A percentile compares a stretch with the other conserved stretches of the same genome.
These are phyloP conservation scores for Stachybotrys chlorohalonatus DNA, from an alignment of 2,329 filamentous ascomycete genomes.

Conservation along the genomic window DNA sequence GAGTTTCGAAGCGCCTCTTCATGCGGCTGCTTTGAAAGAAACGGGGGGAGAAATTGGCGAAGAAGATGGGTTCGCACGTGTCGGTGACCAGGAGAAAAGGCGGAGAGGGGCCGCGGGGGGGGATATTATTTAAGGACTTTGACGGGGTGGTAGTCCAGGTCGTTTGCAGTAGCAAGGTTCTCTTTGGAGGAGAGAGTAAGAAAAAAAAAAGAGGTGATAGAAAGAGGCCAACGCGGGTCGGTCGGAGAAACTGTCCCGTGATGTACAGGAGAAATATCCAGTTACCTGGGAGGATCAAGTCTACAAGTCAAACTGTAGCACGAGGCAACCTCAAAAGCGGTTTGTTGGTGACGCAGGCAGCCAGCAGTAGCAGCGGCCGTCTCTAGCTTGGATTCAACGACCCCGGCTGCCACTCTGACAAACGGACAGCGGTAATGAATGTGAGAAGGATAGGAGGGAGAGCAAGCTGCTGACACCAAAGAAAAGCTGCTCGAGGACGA, in stretches of 20 bases:
- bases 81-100: constrained; percentile 16
- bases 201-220: not conserved
- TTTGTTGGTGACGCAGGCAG: not conserved
- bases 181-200: not conserved
- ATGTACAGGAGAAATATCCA: not conserved
- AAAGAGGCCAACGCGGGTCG: not conserved
- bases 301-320: not conserved
- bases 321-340: not conserved
- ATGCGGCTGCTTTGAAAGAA: constrained; percentile 20
- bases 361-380: not conserved
- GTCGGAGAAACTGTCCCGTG: not conserved
- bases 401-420: not conserved
- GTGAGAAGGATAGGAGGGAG: not conserved
- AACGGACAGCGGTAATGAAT: not conserved
- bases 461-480: not conserved
- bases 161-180: too few relatives aligned
- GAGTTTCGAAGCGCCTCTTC: constrained; percentile 23
- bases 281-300: not conserved
- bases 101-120: constrained; percentile 15
- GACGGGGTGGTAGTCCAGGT: too few relatives aligned
- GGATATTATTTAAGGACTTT: not conserved
- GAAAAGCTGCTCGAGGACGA: not conserved
- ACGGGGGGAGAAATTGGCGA: constrained; percentile 10
- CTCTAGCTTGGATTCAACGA: not conserved
- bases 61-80: constrained; percentile 18